Base-by-base conservation (phyloP, 345 rosid genomes). In the Angophora floribunda region DNA sequence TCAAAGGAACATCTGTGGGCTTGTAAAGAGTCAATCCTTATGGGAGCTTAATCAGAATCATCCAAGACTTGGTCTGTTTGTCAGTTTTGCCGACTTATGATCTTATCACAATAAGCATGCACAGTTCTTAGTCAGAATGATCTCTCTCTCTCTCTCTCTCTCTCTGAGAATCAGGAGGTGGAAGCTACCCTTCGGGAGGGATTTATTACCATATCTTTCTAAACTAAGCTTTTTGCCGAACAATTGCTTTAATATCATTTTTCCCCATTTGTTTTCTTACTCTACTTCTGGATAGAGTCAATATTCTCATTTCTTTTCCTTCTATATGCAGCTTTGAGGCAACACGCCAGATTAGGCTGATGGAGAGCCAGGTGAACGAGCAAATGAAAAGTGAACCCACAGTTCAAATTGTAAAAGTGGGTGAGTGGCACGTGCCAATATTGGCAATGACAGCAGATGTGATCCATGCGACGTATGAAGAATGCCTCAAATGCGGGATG, bases 391-490 rank as follows among this genome's bases (percentile, higher is more conserved):
- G 89, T 26, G 89, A 85, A 90, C 88, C 88, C 5, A 57, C 36
- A 6, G 90, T 79, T 88, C 92, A 88, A 44, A 52, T 88, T 1
- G 86, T 30, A 13, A 47, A 86, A 51, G 89, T 70, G 36, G 78
- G 87, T 1, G 91, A 92, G 75, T 93, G 96, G 97, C 99, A 97
- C 89, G 32, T 96, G 80, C 99, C 99, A 21, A 95, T 97, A 90
- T 88, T 98, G 87, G 99, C 99, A 52, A 98, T 98, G 99, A 98
- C 99, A 3, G 99, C 99, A 1, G 99, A 98, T 86, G 98, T 98
- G 90, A 97, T 98, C 87, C 98, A 98, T 11, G 98, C 99, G 0
- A 98, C 99, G 4, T 93, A 94, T 36, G 99, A 98, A 1, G 90
- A 97, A 88, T 96, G 99, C 94, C 89, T 96, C 88, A 94, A 94